A percentile compares a stretch with the other conserved stretches of the same genome.
Conservation (phyloP, 768 basidiomycete species). For the Tricholoma saponaceum region DNA sequence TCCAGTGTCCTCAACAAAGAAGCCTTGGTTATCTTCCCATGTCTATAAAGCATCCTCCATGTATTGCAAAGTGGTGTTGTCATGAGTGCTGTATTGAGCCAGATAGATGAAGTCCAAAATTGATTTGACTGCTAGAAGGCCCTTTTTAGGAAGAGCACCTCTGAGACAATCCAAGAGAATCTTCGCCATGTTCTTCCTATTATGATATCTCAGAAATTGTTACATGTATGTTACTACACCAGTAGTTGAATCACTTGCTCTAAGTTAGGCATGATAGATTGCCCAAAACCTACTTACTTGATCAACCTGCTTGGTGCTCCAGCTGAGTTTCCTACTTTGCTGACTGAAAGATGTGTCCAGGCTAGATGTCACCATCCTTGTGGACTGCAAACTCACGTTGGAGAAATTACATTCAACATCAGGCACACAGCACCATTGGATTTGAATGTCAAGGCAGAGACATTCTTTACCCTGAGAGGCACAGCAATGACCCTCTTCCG, state of each 20-base stretch:
- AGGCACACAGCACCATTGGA: too few species aligned
- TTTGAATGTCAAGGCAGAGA: too few species aligned
- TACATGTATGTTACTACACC: too few species aligned
- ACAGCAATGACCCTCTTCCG: too few species aligned
- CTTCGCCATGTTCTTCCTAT: slow-evolving; percentile 30
- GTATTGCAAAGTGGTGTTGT: background rate
- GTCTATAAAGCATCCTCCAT: slow-evolving; percentile 18
- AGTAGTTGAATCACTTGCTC: too few species aligned
- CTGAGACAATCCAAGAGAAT: slow-evolving; percentile 28
- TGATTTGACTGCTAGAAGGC: slow-evolving; percentile 17
- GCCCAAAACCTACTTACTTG: slow-evolving; percentile 13
- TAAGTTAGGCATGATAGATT: too few species aligned
- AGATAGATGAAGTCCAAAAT: slow-evolving; percentile 34
- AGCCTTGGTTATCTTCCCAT: slow-evolving; percentile 28
- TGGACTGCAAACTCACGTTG: too few species aligned
- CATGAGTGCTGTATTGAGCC: slow-evolving; percentile 25
- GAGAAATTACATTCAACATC: too few species aligned
- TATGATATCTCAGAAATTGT: too few species aligned
- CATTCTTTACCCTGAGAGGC: too few species aligned
- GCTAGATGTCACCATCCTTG: slow-evolving; percentile 22
- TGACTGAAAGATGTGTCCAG: too few species aligned
- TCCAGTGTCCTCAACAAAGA: slow-evolving; percentile 22
- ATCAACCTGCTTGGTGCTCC: slow-evolving; percentile 15
- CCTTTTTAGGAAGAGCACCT: slow-evolving; percentile 15
- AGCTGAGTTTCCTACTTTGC: too few species aligned